These are phyloP conservation scores for Colletotrichum sojae DNA, from an alignment of 2,329 filamentous ascomycete species.

Conservation along the genomic window DNA sequence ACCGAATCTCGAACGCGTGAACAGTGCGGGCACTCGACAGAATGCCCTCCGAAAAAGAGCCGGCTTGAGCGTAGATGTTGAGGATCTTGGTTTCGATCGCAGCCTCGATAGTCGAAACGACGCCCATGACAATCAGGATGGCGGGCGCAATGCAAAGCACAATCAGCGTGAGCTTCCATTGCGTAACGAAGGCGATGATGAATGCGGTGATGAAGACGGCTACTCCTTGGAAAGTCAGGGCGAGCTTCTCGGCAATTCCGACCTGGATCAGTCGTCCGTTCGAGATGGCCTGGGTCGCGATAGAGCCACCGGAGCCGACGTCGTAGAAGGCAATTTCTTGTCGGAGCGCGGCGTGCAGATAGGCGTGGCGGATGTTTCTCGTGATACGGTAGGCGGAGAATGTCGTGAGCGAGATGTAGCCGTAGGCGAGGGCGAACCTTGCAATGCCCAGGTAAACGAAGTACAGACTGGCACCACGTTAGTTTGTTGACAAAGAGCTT, in stretches of 20 bases:
- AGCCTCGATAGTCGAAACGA: conserved; percentile 47
- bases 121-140: conserved; percentile 50
- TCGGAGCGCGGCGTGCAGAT: conserved; percentile 64
- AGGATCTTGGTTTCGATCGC: conserved; percentile 53
- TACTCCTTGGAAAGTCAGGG: conserved; percentile 55
- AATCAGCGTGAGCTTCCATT: conserved; percentile 62
- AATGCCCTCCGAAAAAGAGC: conserved; percentile 54
- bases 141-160: conserved; percentile 49
- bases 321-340: conserved; percentile 68
- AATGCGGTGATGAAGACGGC: conserved; percentile 56
- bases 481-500: not conserved
- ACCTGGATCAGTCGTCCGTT: conserved; percentile 59
- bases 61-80: conserved; percentile 51
- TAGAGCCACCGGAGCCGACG: conserved; percentile 56
- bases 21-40: conserved; percentile 56
- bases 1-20: conserved; percentile 59
- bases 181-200: conserved; percentile 55
- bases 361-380: conserved; percentile 62
- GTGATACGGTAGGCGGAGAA: conserved; percentile 66
- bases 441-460: conserved; percentile 72
- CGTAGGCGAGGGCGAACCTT: conserved; percentile 65
- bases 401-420: conserved; percentile 60
- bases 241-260: conserved; percentile 58
- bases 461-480: conserved; percentile 57
- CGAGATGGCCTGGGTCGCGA: conserved; percentile 59